Conservation (phyloP, 1,284 basidiomycete genomes). For the Heterobasidion annosum region DNA sequence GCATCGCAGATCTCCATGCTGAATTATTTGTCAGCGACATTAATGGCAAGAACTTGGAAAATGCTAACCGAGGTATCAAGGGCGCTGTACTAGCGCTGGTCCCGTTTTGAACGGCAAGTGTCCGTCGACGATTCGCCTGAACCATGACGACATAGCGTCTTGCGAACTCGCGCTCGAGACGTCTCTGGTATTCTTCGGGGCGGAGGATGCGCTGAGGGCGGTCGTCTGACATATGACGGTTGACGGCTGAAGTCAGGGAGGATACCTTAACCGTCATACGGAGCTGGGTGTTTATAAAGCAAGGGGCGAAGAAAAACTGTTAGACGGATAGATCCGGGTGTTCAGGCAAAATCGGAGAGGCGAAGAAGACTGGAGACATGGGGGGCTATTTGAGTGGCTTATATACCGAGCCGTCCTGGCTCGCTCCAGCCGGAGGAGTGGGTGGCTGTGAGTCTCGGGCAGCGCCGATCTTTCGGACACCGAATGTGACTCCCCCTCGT, state of each 20-base stretch:
- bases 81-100: slow-evolving; percentile 10
- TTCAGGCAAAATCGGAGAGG: not conserved
- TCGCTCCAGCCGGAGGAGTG: not conserved
- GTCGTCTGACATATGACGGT: slow-evolving; percentile 3
- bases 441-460: not conserved
- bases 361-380: not conserved
- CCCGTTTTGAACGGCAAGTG: slow-evolving; percentile 2
- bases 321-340: not conserved
- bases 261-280: slow-evolving; percentile 8
- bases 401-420: not conserved
- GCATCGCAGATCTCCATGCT: slow-evolving; percentile 50
- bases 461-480: not conserved
- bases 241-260: not conserved
- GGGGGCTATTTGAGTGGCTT: not conserved
- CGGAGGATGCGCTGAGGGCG: not conserved
- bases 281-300: not conserved
- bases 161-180: slow-evolving; percentile 13
- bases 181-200: slow-evolving; percentile 3
- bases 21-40: slow-evolving; percentile 1
- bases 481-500: not conserved
- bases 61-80: slow-evolving; percentile 20
- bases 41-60: not conserved
- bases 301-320: not conserved
- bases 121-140: slow-evolving; percentile 9
- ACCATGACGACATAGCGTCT: slow-evolving; percentile 11